Conservation (phyloP, 441 rosid genomes). For the Pelargonium citronellum region DNA sequence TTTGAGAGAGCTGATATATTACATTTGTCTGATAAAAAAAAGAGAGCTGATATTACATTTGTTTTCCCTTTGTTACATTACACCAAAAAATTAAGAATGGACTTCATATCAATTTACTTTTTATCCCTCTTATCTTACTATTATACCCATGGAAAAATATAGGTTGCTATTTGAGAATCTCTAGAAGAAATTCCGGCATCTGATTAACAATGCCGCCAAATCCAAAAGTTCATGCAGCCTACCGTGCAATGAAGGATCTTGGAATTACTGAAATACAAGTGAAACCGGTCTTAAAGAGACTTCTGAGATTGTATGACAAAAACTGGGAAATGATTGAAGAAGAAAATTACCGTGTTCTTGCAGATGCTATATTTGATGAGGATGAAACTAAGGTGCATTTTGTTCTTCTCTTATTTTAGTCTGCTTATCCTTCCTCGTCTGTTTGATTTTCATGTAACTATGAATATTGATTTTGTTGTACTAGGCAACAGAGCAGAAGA, state of each 20-base stretch:
- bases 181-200: not conserved
- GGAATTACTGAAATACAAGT: not conserved
- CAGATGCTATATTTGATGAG: conserved; percentile 5
- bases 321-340: conserved; percentile 6
- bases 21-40: no score
- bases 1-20: not conserved
- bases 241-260: conserved; percentile 2
- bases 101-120: not conserved
- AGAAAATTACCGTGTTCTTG: conserved; percentile 6
- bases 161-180: not conserved
- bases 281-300: conserved; percentile 7
- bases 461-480: not conserved
- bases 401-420: not conserved
- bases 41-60: no score
- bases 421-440: not conserved
- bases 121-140: not conserved
- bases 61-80: not conserved
- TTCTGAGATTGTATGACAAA: conserved; percentile 5
- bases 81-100: not conserved
- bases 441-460: not conserved
- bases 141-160: not conserved
- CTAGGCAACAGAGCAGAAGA: not conserved
- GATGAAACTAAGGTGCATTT: conserved; percentile 4
- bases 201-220: conserved; percentile 2
- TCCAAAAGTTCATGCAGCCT: conserved; percentile 6